Conservation (phyloP, 2,329 filamentous ascomycete species). For the Penicillium sp. region DNA sequence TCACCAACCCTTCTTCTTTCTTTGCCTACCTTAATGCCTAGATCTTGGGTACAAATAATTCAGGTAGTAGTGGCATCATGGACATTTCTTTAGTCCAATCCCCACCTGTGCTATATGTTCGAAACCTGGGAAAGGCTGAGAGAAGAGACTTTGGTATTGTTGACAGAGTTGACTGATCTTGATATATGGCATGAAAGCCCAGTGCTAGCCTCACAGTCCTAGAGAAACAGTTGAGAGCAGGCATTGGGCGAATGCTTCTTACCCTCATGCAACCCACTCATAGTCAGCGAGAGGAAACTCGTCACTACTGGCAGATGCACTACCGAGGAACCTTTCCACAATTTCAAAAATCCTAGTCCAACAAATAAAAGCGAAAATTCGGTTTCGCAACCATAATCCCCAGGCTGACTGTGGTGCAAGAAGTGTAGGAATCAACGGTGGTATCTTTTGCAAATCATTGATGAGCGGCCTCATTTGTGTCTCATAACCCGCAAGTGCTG, state of each 20-base stretch:
- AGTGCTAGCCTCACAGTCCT: neutral
- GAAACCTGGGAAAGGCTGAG: too few species aligned
- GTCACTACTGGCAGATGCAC: constrained; percentile 31
- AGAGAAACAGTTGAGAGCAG: neutral
- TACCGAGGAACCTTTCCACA: constrained; percentile 30
- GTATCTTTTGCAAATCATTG: constrained; percentile 33
- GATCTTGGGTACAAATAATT: too few species aligned
- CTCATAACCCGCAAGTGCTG: constrained; percentile 39
- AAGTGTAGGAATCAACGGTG: constrained; percentile 35
- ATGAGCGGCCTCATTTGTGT: constrained; percentile 39
- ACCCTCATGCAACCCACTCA: constrained; percentile 24
- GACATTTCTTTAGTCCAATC: too few species aligned
- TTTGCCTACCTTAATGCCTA: too few species aligned
- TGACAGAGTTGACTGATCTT: neutral
- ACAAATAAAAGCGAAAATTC: constrained; percentile 41
- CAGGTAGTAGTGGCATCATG: too few species aligned
- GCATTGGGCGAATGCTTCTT: neutral
- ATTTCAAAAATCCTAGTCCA: constrained; percentile 38
- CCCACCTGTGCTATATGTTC: too few species aligned
- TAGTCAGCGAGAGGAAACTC: constrained; percentile 43
- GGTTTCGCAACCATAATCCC: constrained; percentile 49
- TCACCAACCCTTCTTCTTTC: neutral
- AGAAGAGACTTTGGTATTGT: too few species aligned
- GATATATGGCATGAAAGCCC: neutral
- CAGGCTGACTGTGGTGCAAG: constrained; percentile 49